Conservation (phyloP, 1,139 yeast species). For the Lodderomyces orthopsilosis region DNA sequence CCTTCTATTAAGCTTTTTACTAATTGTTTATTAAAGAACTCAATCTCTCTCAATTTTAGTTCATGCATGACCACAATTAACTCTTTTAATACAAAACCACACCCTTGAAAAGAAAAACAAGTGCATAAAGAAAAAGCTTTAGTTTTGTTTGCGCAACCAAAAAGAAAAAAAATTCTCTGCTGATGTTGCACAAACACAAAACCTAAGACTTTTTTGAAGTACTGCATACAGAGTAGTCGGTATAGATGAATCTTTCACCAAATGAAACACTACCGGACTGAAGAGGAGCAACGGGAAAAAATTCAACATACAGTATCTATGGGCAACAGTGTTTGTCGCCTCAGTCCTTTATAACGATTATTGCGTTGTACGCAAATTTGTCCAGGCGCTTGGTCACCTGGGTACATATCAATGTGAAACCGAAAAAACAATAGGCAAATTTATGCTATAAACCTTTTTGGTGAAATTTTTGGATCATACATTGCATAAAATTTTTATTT, state of each 20-base stretch:
- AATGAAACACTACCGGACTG: not conserved
- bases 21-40: not conserved
- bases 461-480: not conserved
- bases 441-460: not conserved
- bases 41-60: not conserved
- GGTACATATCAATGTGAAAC: slow-evolving; percentile 1
- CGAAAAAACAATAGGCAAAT: not conserved
- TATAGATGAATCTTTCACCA: not conserved
- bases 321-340: too few species aligned
- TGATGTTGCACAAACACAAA: not conserved
- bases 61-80: not conserved
- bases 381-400: not conserved
- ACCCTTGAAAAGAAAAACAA: too few species aligned
- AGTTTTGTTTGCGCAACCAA: not conserved
- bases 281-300: too few species aligned
- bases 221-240: not conserved
- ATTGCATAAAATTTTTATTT: not conserved
- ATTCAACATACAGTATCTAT: too few species aligned
- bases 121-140: too few species aligned
- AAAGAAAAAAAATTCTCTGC: not conserved
- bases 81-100: not conserved
- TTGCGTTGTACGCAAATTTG: not conserved
- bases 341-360: too few species aligned
- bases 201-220: not conserved
- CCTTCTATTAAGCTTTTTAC: not conserved